These are phyloP conservation scores for Zalaria obscura DNA, from an alignment of 2,329 filamentous ascomycete species.

Conservation along the genomic window DNA sequence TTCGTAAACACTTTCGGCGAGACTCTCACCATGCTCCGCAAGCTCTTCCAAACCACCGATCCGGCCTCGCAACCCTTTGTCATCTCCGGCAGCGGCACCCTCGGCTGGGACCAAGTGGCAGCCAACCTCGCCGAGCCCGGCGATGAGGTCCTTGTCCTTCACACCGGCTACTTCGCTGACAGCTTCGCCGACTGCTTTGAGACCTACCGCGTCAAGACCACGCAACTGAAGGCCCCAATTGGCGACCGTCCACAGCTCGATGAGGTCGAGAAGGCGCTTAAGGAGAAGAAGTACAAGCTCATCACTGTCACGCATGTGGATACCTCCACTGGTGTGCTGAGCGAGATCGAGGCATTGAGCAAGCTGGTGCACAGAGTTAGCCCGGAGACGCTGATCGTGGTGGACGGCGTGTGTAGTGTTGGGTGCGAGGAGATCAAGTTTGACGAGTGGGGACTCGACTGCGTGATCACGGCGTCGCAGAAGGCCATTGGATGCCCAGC, in stretches of 20 bases:
- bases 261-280: conserved; percentile 78
- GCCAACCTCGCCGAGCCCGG: conserved; percentile 81
- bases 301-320: conserved; percentile 95
- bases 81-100: conserved; percentile 83
- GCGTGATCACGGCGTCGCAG: conserved; percentile 84
- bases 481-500: conserved; percentile 95
- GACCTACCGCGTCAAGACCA: conserved; percentile 81
- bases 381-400: conserved; percentile 79
- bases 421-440: conserved; percentile 93
- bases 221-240: conserved; percentile 78
- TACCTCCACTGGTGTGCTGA: conserved; percentile 90
- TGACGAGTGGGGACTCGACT: conserved; percentile 87
- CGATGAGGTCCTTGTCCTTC: conserved; percentile 82
- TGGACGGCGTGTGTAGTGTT: conserved; percentile 95
- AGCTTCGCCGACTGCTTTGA: conserved; percentile 85
- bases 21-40: conserved; percentile 71
- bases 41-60: conserved; percentile 85
- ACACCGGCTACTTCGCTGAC: conserved; percentile 95
- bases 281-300: conserved; percentile 84
- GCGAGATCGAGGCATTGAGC: conserved; percentile 72
- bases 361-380: conserved; percentile 75
- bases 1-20: conserved; percentile 91
- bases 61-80: conserved; percentile 78
- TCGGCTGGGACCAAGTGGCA: conserved; percentile 95
- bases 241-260: conserved; percentile 74